Conservation (phyloP, 2,329 filamentous ascomycete species). For the Penicillium sp. region DNA sequence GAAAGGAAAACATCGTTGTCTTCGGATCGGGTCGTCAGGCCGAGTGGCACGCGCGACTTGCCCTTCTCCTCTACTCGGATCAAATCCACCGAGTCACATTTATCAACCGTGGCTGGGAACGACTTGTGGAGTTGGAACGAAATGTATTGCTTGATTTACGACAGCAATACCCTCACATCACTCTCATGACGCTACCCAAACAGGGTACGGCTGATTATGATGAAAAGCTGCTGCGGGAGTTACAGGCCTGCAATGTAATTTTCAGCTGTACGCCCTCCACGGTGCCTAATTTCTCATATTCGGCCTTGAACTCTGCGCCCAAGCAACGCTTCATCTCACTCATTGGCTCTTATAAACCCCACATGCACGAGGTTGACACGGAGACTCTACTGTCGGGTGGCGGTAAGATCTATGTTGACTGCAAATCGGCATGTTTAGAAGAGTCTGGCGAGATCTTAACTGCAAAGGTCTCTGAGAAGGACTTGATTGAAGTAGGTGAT, state of each 20-base stretch:
- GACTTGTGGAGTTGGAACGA: constrained; percentile 47
- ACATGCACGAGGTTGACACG: constrained; percentile 49
- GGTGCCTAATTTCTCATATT: constrained; percentile 39
- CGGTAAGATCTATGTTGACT: constrained; percentile 63
- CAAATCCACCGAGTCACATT: constrained; percentile 62
- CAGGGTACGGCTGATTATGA: constrained; percentile 56
- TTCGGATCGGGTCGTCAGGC: constrained; percentile 49
- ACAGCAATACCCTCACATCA: constrained; percentile 33
- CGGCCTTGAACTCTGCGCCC: constrained; percentile 32
- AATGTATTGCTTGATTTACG: constrained; percentile 32
- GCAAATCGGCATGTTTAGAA: constrained; percentile 40
- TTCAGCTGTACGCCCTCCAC: constrained; percentile 48
- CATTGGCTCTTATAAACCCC: constrained; percentile 52
- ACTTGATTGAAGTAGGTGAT: constrained; percentile 43
- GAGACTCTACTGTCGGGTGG: constrained; percentile 50
- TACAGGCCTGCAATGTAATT: constrained; percentile 41
- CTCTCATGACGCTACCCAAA: constrained; percentile 43
- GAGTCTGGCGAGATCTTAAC: constrained; percentile 46
- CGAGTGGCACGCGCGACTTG: constrained; percentile 47
- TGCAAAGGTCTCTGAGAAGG: constrained; percentile 33
- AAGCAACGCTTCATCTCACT: constrained; percentile 46
- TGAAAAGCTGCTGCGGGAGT: constrained; percentile 20
- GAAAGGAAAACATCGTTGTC: constrained; percentile 38
- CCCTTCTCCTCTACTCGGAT: constrained; percentile 43
- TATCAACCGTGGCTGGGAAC: constrained; percentile 62